Base-by-base conservation (phyloP, 2,329 filamentous ascomycete species). In the Calonectria pauciramosa region DNA sequence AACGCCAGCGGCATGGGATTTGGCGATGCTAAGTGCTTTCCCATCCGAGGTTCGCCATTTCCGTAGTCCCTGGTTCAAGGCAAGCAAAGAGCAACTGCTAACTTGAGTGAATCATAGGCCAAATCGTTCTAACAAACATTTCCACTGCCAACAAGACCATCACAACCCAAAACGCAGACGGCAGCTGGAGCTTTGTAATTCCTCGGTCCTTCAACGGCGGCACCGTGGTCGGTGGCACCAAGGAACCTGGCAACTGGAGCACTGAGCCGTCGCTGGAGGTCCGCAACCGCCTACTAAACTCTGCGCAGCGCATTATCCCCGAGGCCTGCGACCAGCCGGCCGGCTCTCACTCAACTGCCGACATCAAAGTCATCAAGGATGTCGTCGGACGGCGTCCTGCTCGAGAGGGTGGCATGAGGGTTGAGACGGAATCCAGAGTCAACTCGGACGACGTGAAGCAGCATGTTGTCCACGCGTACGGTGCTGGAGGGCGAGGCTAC, bases 211-310 rank as follows among this genome's bases (percentile, higher is more conserved):
- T 92, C 32, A 86, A 90, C 41, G 92, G 92, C 4, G 92, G 92
- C 3, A 94, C 92, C 0, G 86, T 94, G 49, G 89, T 94, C 26
- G 93, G 92, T 7, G 92, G 92, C 0, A 94, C 92, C 13, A 93
- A 93, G 81, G 89, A 93, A 79, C 86, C 88, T 1, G 84, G 89
- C 70, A 86, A 93, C 80, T 92, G 90, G 89, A 86, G 89, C 60
- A 81, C 87, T 0, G 83, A 86, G 23, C 88, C 91, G 1, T 89
- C 86, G 0, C 72, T 77, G 1, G 87, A 89, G 68, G 87, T 88
- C 0, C 85, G 91, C 23, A 82, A 85, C 47, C 81, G 76, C 1
- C 28, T 83, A 1, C 41, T 83, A 0, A 18, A 54, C 0, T 64
- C 72, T 3, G 79, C 79, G 0, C 23, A 73, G 23, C 34, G 71